Percentiles rank a stretch among this genome's conserved stretches.
These are phyloP conservation scores for Persicaria tinctoria DNA, from an alignment of 148 eudicot genomes.

Conservation along the genomic window DNA sequence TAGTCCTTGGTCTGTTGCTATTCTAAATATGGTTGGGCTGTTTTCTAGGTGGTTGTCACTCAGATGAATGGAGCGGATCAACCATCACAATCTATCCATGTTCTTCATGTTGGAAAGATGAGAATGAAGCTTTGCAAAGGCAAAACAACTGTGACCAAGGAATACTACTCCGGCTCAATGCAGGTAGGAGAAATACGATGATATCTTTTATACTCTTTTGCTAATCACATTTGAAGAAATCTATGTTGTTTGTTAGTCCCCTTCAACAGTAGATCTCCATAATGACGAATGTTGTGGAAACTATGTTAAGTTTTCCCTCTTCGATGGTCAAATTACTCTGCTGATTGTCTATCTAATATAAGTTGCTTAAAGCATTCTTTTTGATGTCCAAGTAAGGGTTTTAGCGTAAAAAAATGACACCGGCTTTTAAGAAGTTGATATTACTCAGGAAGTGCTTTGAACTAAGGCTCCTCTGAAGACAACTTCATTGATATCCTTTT, in stretches of 20 bases:
- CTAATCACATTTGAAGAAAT: too few relatives aligned
- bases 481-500: not conserved
- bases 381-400: not conserved
- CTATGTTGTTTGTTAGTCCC: too few relatives aligned
- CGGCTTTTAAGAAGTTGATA: not conserved
- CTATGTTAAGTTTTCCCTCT: not conserved
- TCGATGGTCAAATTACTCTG: not conserved
- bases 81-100: slow-evolving; percentile 66
- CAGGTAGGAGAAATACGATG: slow-evolving; percentile 41
- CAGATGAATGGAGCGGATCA: slow-evolving; percentile 84
- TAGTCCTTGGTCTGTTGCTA: not conserved
- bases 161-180: slow-evolving; percentile 84
- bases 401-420: not conserved
- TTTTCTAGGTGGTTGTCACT: slow-evolving; percentile 70
- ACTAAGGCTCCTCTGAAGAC: too few relatives aligned
- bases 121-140: slow-evolving; percentile 92
- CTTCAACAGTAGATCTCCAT: not conserved
- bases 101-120: slow-evolving; percentile 92
- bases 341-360: not conserved
- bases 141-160: slow-evolving; percentile 75
- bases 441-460: not conserved
- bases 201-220: too few relatives aligned
- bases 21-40: not conserved
- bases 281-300: not conserved
- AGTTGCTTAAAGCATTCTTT: not conserved